phyloP scores from a whole-genome alignment of 2,329 filamentous ascomycete species.

The Nannizzia gypsea region DNA sequence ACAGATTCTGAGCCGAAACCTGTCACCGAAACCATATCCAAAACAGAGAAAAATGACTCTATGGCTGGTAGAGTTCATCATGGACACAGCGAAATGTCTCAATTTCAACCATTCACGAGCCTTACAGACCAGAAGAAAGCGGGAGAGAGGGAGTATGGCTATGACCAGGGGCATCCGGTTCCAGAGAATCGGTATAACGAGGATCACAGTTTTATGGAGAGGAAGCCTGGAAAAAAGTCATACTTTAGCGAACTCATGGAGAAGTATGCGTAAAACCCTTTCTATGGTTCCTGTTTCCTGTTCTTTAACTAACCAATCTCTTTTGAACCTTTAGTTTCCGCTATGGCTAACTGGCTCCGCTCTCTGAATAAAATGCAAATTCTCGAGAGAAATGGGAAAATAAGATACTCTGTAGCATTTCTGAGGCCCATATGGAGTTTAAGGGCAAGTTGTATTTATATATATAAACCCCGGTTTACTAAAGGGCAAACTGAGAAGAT shows the following conservation, averaged over 20 bases:
- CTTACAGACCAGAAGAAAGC: constrained; percentile 1
- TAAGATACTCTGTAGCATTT: too few species aligned
- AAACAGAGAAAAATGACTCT: neutral
- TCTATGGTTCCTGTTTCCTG: neutral
- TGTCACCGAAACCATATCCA: neutral
- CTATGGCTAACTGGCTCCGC: neutral
- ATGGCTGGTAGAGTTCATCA: neutral
- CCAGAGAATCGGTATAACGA: neutral
- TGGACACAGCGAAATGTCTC: neutral
- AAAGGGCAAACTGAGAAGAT: too few species aligned
- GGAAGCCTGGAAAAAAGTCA: neutral
- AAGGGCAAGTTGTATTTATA: too few species aligned
- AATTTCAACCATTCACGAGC: neutral
- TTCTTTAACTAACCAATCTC: neutral
- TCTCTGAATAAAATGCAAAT: neutral
- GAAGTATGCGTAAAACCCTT: neutral
- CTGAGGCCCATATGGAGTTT: too few species aligned
- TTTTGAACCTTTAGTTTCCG: neutral
- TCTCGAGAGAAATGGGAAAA: too few species aligned
- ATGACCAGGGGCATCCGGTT: neutral
- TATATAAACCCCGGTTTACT: too few species aligned
- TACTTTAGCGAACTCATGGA: neutral
- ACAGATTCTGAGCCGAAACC: neutral
- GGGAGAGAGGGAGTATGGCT: neutral
- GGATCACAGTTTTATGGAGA: neutral